These are phyloP conservation scores for Fusarium setosum DNA, from an alignment of 2,329 filamentous ascomycete species.

Conservation along the genomic window DNA sequence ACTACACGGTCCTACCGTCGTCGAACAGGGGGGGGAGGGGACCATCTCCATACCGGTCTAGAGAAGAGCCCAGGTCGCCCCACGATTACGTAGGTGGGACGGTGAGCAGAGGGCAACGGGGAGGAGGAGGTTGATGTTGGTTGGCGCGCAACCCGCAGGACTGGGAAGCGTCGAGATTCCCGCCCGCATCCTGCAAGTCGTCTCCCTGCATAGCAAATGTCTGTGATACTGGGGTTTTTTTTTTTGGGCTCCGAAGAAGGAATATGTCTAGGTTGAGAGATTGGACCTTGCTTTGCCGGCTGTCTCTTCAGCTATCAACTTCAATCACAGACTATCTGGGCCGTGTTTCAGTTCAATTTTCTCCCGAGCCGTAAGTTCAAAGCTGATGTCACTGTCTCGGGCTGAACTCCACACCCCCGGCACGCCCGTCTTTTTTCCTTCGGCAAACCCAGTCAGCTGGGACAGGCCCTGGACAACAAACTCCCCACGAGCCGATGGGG, in stretches of 20 bases:
- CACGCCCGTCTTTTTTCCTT: neutral
- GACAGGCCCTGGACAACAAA: constrained; percentile 1
- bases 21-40: neutral
- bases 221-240: too few species aligned
- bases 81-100: constrained; percentile 17
- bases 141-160: constrained; percentile 6
- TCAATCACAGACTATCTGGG: too few species aligned
- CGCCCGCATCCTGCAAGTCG: constrained; percentile 1
- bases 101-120: neutral
- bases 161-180: constrained; percentile 5
- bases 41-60: constrained; percentile 36
- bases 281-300: too few species aligned
- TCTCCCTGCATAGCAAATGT: constrained; percentile 22
- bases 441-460: constrained; percentile 20
- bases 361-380: too few species aligned
- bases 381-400: constrained; percentile 10
- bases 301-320: too few species aligned
- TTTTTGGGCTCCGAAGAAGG: too few species aligned
- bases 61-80: neutral
- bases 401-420: constrained; percentile 11
- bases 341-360: neutral
- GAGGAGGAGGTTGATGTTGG: constrained; percentile 2
- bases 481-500: constrained; percentile 2
- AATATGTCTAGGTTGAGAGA: too few species aligned
- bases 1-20: constrained; percentile 6